Evolutionary conservation across 2,329 filamentous ascomycete genomes (phyloP).

Genomic region (Hypoxylon sp.): DNA sequence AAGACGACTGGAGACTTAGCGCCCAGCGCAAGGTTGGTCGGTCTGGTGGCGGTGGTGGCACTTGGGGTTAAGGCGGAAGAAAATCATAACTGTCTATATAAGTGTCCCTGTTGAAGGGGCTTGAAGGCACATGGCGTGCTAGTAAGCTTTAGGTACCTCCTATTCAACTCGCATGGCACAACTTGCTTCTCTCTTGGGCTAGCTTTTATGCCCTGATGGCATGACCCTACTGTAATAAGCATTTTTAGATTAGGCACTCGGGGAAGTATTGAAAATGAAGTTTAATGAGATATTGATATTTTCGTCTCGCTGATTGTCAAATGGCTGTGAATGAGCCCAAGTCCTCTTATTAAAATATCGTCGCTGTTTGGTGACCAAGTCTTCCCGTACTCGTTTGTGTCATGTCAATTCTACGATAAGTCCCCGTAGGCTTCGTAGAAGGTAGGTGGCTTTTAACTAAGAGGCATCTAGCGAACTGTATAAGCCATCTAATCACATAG

Average conservation of each 20-base stretch:
- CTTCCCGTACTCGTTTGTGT: neutral
- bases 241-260: neutral
- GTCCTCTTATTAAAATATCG: neutral
- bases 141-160: no score
- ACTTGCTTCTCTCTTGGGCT: neutral
- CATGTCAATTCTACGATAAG: neutral
- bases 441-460: no score
- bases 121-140: neutral
- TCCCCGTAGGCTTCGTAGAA: neutral
- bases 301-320: no score
- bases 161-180: neutral
- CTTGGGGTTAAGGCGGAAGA: constrained; percentile 77
- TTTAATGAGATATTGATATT: no score
- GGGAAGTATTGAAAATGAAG: no score
- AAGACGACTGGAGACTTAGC: constrained; percentile 95
- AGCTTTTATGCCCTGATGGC: neutral
- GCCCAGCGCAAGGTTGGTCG: constrained; percentile 88
- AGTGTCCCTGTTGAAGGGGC: neutral
- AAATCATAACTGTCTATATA: neutral
- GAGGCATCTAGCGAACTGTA: neutral
- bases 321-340: no score
- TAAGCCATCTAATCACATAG: no score
- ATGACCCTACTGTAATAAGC: neutral
- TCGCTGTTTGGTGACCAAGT: neutral
- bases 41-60: constrained; percentile 86